Base-by-base conservation (phyloP, 495 filamentous ascomycete species). In the Neurospora sp. region DNA sequence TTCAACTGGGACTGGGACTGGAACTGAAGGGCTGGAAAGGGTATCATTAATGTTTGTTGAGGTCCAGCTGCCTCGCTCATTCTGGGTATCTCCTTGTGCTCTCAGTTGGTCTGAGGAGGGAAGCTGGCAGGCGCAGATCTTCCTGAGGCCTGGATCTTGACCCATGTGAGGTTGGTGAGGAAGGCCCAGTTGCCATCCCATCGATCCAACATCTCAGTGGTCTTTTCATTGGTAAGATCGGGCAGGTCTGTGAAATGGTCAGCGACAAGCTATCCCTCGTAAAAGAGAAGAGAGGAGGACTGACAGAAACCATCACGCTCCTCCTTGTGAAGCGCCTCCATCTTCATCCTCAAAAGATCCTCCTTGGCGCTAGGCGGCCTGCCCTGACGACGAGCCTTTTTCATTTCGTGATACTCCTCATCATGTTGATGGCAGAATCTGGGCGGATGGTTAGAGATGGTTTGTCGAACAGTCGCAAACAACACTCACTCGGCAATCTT, bases 361-460 rank as follows among this genome's bases (percentile, higher is more conserved):
- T 97, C 93, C 70, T 88, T 88, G 39, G 89, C 87, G 76, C 88
- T 92, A 5, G 94, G 84, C 31, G 96, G 93, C 39, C 96, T 88
- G 18, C 96, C 95, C 45, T 92, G 87, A 31, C 96, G 88, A 14
- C 94, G 90, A 68, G 91, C 87, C 75, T 89, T 89, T 79, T 94
- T 91, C 71, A 96, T 80, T 71, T 88, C 83, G 53, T 88, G 86
- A 42, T 96, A 86, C 75, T 97, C 93, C 42, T 91, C 90, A 72
- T 92, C 89, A 76, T 93, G 81, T 44, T 94, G 91, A 75, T 89
- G 83, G n/a, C 98, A 89, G 78, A 88, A 94, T 38, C 93, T 96
- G 59, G 35, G 27, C 1, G 16, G 8, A 41, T 18, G 10, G 41
- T 74, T 68, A 73, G 71, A 22, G 42, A 31, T 20, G 10, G 8